Percentiles rank a stretch among this genome's conserved stretches.
These are phyloP conservation scores for Yamadazyma laniorum DNA, from an alignment of 805 yeast species.

Conservation along the genomic window DNA sequence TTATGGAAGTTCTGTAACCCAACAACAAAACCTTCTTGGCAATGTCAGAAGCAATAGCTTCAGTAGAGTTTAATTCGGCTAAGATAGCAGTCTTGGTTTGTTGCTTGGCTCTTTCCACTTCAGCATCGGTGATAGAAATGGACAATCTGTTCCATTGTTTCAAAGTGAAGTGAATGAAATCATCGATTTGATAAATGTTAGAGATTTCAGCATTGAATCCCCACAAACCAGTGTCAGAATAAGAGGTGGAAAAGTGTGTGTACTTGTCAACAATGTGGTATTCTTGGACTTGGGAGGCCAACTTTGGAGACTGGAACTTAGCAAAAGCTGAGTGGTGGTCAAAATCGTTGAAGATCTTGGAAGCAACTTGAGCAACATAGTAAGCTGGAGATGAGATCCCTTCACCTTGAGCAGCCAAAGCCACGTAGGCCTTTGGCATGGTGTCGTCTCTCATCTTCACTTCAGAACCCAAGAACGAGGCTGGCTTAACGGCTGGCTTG, in stretches of 20 bases:
- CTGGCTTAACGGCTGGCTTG: conserved; percentile 46
- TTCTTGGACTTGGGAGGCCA: conserved; percentile 66
- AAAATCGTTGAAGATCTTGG: conserved; percentile 54
- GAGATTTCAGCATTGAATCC: conserved; percentile 71
- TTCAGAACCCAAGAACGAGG: conserved; percentile 80
- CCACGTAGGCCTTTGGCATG: conserved; percentile 72
- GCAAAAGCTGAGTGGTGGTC: conserved; percentile 55
- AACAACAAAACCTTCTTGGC: conserved; percentile 58
- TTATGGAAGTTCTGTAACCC: conserved; percentile 61
- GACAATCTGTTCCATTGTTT: conserved; percentile 88
- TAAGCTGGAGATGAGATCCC: conserved; percentile 59
- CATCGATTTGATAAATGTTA: conserved; percentile 63
- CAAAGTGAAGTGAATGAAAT: conserved; percentile 74
- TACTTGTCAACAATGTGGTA: conserved; percentile 71
- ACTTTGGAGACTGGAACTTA: conserved; percentile 57
- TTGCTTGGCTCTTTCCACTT: conserved; percentile 75
- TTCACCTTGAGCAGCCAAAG: conserved; percentile 77
- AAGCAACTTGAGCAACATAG: conserved; percentile 71
- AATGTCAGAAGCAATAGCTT: conserved; percentile 52
- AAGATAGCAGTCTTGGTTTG: conserved; percentile 64
- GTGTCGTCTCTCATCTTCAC: conserved; percentile 88
- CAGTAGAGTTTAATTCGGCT: conserved; percentile 46
- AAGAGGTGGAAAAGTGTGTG: conserved; percentile 69
- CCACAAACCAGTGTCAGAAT: conserved; percentile 80
- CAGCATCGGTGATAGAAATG: conserved; percentile 70